phyloP scores from a whole-genome alignment of 441 rosid species.

The Erodium moschatum region DNA sequence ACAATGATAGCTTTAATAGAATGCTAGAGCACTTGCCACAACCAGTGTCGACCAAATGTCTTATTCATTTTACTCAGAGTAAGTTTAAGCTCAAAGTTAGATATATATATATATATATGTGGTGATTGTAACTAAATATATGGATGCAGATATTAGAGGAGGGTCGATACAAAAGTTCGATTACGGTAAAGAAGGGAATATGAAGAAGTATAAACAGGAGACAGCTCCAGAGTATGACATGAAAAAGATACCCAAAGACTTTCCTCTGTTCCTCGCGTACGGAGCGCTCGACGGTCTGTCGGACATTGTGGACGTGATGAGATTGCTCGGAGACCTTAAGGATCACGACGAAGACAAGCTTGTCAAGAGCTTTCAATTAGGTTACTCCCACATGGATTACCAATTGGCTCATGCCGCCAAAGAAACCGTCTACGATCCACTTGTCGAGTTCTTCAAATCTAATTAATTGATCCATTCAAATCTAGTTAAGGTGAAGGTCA shows the following conservation, averaged over 20 bases:
- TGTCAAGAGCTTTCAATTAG: background rate
- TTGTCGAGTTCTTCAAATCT: too few species aligned
- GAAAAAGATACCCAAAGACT: background rate
- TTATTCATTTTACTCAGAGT: too few species aligned
- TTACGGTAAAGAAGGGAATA: background rate
- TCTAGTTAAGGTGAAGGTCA: too few species aligned
- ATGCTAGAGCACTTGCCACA: too few species aligned
- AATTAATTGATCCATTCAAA: too few species aligned
- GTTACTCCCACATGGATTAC: background rate
- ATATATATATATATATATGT: too few species aligned
- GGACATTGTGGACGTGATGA: background rate
- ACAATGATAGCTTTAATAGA: too few species aligned
- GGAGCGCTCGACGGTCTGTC: background rate
- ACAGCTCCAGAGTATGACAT: background rate
- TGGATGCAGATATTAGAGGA: background rate
- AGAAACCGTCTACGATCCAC: background rate
- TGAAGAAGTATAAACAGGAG: background rate
- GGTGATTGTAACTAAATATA: too few species aligned
- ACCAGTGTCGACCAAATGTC: too few species aligned
- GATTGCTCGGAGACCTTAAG: background rate
- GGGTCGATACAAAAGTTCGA: background rate
- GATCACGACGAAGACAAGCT: too few species aligned
- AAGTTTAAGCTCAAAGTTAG: too few species aligned
- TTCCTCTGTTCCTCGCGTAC: background rate
- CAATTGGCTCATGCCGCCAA: background rate